A percentile compares a stretch with the other conserved stretches of the same genome.
Conservation (phyloP, 768 basidiomycete species). For the Kwoniella sp. region DNA sequence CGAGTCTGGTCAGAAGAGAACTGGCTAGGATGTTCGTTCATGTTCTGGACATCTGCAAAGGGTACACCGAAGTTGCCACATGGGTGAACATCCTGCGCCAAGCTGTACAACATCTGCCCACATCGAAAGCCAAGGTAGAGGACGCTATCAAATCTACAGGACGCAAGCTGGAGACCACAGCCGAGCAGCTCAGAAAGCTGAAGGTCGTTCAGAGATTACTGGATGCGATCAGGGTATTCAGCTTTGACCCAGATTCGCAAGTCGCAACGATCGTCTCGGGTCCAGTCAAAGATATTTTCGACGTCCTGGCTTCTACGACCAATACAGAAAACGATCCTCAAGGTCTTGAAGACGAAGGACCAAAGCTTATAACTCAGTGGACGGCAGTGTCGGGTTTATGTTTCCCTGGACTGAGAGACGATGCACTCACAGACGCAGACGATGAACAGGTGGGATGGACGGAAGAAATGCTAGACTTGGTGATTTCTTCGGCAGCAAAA, state of each 20-base stretch:
- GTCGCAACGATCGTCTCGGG: neutral
- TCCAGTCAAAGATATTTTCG: neutral
- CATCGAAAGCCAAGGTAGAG: slow-evolving; percentile 6
- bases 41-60: slow-evolving; percentile 18
- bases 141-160: slow-evolving; percentile 8
- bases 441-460: neutral
- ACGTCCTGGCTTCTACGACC: neutral
- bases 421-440: neutral
- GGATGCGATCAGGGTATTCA: neutral
- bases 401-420: neutral
- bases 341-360: too few species aligned
- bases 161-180: neutral
- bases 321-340: too few species aligned
- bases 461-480: neutral
- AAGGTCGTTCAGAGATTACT: slow-evolving; percentile 2
- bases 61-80: slow-evolving; percentile 27
- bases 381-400: too few species aligned
- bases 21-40: slow-evolving; percentile 29
- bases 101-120: neutral
- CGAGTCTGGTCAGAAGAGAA: slow-evolving; percentile 43
- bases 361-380: too few species aligned
- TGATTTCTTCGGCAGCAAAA: neutral
- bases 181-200: neutral
- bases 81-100: slow-evolving; percentile 24
- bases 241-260: slow-evolving; percentile 14